Evolutionary conservation across 257 asterid species (phyloP).

Genomic region (Apocynum venetum): DNA sequence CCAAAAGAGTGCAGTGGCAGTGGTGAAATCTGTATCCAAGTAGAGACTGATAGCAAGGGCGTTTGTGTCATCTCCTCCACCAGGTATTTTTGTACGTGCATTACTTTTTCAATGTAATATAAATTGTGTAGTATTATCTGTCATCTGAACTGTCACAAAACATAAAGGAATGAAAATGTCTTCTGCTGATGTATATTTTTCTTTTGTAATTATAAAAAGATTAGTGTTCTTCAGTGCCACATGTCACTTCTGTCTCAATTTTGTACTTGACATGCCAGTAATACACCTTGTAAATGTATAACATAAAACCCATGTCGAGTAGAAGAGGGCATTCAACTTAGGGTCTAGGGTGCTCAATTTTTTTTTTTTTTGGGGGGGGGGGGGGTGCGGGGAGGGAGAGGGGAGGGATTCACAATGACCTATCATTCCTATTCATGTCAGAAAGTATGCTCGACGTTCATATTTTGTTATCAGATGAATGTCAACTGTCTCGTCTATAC

Average conservation of each 20-base stretch:
- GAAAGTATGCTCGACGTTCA: neutral
- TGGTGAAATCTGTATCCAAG: constrained; percentile 63
- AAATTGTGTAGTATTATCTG: neutral
- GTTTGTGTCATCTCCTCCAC: constrained; percentile 76
- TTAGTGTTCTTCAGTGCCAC: neutral
- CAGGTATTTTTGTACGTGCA: constrained; percentile 43
- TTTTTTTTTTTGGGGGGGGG: neutral
- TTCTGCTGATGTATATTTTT: neutral
- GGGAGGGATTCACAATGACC: neutral
- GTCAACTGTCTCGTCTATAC: neutral
- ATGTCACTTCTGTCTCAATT: neutral
- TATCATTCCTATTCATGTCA: neutral
- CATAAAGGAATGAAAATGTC: neutral
- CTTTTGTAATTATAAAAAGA: neutral
- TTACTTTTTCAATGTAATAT: neutral
- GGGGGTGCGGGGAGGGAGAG: neutral
- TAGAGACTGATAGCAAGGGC: constrained; percentile 73
- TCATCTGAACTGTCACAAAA: neutral
- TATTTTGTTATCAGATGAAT: neutral
- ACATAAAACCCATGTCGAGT: neutral
- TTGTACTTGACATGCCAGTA: neutral
- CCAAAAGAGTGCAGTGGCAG: constrained; percentile 56
- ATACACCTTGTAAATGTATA: neutral
- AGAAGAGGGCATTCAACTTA: neutral
- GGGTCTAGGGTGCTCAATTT: neutral